A percentile compares a stretch with the other conserved stretches of the same genome.
phyloP scores from a whole-genome alignment of 768 basidiomycete species.

The Amanita rimosa region DNA sequence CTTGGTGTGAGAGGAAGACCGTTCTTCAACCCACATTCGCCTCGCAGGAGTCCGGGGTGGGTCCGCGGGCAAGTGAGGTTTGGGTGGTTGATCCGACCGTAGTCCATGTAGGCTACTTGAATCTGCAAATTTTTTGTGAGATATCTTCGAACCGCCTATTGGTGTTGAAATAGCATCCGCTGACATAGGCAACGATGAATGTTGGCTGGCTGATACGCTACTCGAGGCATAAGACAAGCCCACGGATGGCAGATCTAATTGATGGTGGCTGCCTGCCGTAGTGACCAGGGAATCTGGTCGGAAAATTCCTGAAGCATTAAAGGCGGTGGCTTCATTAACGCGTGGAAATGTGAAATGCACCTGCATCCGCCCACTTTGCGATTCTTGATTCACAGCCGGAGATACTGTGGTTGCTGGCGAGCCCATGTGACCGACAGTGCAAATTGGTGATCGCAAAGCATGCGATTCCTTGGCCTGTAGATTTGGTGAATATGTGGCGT shows the following conservation, averaged over 20 bases:
- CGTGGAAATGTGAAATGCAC: not conserved
- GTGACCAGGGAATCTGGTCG: not conserved
- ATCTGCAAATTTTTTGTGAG: slow-evolving; percentile 10
- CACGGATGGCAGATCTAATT: slow-evolving; percentile 40
- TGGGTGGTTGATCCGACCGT: slow-evolving; percentile 19
- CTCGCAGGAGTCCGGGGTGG: slow-evolving; percentile 48
- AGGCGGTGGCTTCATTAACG: not conserved
- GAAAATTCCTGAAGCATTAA: not conserved
- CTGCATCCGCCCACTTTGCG: not conserved
- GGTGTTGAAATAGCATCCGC: slow-evolving; percentile 2
- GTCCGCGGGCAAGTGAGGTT: slow-evolving; percentile 23
- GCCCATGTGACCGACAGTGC: not conserved
- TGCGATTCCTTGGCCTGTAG: not conserved
- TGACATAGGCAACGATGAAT: slow-evolving; percentile 6
- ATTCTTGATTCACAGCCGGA: not conserved
- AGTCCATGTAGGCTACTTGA: slow-evolving; percentile 14
- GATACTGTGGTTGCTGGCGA: not conserved
- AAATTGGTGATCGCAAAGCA: not conserved
- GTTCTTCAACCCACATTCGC: slow-evolving; percentile 46
- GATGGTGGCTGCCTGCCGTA: slow-evolving; percentile 17
- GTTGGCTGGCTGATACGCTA: slow-evolving; percentile 6
- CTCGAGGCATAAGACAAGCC: slow-evolving; percentile 16
- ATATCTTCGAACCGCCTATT: not conserved
- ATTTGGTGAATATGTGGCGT: not conserved
- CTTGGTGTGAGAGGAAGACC: slow-evolving; percentile 35